Percentiles rank a stretch among this genome's conserved stretches.
These are phyloP conservation scores for Debaryomycetaceae sp. DNA, from an alignment of 1,139 yeast genomes.

Conservation along the genomic window DNA sequence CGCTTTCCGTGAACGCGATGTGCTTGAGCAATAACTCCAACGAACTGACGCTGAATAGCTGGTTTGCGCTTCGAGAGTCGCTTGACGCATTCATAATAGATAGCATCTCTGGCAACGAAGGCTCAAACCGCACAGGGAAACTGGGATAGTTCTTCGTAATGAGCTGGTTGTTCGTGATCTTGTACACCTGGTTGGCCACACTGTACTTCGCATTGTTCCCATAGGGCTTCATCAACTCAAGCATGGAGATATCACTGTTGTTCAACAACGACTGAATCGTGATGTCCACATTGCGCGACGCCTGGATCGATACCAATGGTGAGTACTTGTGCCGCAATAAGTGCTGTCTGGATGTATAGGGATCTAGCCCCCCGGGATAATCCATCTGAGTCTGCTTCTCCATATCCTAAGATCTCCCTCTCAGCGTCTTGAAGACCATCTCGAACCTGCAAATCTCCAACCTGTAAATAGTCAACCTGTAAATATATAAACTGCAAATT, in stretches of 20 bases:
- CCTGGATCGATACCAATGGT: constrained; percentile 55
- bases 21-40: constrained; percentile 32
- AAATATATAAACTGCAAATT: not conserved
- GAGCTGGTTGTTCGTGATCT: constrained; percentile 39
- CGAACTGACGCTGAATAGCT: constrained; percentile 41
- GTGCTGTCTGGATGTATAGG: constrained; percentile 41
- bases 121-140: constrained; percentile 46
- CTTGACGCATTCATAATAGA: constrained; percentile 26
- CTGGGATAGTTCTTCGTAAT: constrained; percentile 43
- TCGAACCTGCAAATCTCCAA: constrained; percentile 2
- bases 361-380: constrained; percentile 41
- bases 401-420: not conserved
- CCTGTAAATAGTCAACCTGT: not conserved
- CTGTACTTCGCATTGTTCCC: constrained; percentile 48
- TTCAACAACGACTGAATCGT: constrained; percentile 36
- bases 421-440: not conserved
- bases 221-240: constrained; percentile 38
- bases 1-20: constrained; percentile 7
- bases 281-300: constrained; percentile 51
- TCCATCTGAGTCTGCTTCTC: constrained; percentile 14
- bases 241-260: constrained; percentile 27
- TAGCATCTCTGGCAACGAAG: constrained; percentile 38
- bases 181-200: constrained; percentile 34
- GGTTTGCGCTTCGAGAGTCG: constrained; percentile 12
- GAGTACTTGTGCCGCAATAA: constrained; percentile 50